These are phyloP conservation scores for Podospora pseudopauciseta DNA, from an alignment of 495 filamentous ascomycete genomes.

Conservation along the genomic window DNA sequence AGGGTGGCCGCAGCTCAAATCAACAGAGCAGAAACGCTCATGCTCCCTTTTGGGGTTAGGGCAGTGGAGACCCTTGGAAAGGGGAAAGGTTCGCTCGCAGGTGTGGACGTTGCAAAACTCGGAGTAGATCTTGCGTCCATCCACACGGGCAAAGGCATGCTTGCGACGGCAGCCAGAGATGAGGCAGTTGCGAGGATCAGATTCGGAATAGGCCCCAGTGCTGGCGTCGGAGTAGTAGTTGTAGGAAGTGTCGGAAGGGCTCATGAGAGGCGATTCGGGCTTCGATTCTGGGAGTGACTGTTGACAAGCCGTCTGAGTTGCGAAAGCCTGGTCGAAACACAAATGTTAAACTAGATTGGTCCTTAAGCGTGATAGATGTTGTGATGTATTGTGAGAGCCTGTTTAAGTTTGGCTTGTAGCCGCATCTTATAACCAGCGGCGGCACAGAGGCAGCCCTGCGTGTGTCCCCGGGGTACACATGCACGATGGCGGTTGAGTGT, in stretches of 20 bases:
- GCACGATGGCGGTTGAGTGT: neutral
- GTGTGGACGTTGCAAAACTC: constrained; percentile 15
- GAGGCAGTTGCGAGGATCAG: constrained; percentile 15
- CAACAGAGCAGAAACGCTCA: constrained; percentile 12
- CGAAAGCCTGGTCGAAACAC: too few relatives aligned
- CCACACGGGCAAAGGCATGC: constrained; percentile 7
- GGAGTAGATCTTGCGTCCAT: constrained; percentile 14
- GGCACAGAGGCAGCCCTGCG: neutral
- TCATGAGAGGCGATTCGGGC: neutral
- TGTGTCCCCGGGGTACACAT: neutral
- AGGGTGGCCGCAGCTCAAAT: constrained; percentile 13
- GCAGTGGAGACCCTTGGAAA: constrained; percentile 13
- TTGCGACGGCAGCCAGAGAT: constrained; percentile 15
- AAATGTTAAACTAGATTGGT: neutral
- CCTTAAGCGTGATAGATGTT: neutral
- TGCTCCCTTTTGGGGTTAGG: neutral
- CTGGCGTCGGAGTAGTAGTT: constrained; percentile 8
- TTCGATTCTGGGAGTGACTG: neutral
- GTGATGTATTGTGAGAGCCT: neutral
- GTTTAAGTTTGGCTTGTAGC: neutral
- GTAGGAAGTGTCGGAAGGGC: neutral
- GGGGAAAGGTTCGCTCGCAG: constrained; percentile 5
- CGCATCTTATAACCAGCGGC: neutral
- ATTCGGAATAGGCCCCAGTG: constrained; percentile 8
- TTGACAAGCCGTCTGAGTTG: too few relatives aligned